Base-by-base conservation (phyloP, 2,329 filamentous ascomycete species). In the Colletotrichum sublineola region DNA sequence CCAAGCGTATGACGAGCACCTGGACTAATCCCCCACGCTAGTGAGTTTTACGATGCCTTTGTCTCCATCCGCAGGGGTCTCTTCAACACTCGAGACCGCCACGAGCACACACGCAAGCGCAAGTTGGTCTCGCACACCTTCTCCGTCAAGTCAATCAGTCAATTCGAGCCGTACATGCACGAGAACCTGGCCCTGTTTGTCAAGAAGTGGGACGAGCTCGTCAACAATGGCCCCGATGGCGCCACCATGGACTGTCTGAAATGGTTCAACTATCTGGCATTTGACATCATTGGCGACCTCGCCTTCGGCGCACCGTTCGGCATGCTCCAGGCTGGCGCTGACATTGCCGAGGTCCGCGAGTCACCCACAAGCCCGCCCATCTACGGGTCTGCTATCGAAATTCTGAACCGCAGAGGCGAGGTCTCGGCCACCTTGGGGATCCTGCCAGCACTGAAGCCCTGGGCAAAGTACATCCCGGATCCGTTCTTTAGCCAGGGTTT, bases 121-220 rank as follows among this genome's bases (percentile, higher is more conserved):
- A 97, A 97, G 87, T 92, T 94, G 2, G 90, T 97, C 60, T 91
- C 93, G 1, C 94, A 97, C 81, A 96, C 94, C 42, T 97, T 97
- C 83, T 93, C 91, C 18, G 87, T 92, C 73, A 97, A 96, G 83
- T 93, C 90, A 12, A 88, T 97, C 66, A 87, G 88, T 71, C 91
- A 97, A 80, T 97, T 97, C 79, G 95, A 97, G 84, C 93, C 94
- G 63, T 97, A 96, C 81, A 96, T 97, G 76, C 92, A 94, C 79
- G 84, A 87, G 75, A 97, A 97, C 80, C 87, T 97, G 4, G 90
- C 92, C 71, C 83, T 91, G 18, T 93, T 97, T 70, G 90, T 93
- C 33, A 84, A 85, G 72, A 90, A 94, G 80, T 94, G 94, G 88
- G 93, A 94, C 78, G 85, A 84, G 24, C 83, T 96, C 9, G 50